Conservation (phyloP, 441 rosid species). For the Sinapis alba region DNA sequence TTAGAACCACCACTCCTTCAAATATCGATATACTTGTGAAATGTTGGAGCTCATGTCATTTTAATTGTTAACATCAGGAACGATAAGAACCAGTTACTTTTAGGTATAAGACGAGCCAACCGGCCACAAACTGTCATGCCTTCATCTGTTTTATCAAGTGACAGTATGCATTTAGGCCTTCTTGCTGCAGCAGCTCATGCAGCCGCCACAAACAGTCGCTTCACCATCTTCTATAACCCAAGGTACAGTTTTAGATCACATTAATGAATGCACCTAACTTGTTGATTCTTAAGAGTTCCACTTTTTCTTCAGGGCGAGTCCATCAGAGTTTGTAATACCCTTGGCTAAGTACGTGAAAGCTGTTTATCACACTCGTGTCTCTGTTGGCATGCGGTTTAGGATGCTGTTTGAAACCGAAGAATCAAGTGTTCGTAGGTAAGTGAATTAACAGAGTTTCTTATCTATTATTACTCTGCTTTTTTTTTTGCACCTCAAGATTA, state of each 20-base stretch:
- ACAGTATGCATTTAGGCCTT: slow-evolving; percentile 98
- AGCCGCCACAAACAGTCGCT: slow-evolving; percentile 92
- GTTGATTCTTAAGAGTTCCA: neutral
- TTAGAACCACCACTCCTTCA: slow-evolving; percentile 39
- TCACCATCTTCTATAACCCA: slow-evolving; percentile 92
- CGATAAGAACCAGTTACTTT: slow-evolving; percentile 88
- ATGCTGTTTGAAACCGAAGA: slow-evolving; percentile 99
- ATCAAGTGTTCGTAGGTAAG: slow-evolving; percentile 97
- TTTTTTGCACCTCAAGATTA: neutral
- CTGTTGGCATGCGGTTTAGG: slow-evolving; percentile 99
- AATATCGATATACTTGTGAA: neutral
- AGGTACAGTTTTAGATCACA: slow-evolving; percentile 50
- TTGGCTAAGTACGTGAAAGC: slow-evolving; percentile 88
- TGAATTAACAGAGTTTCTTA: slow-evolving; percentile 9
- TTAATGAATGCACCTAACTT: neutral
- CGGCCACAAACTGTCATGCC: slow-evolving; percentile 98
- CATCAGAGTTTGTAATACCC: slow-evolving; percentile 93
- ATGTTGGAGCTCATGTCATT: slow-evolving; percentile 13
- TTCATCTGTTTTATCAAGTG: slow-evolving; percentile 94
- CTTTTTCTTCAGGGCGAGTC: slow-evolving; percentile 79
- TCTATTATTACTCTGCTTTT: slow-evolving; percentile 7
- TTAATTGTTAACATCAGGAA: slow-evolving; percentile 56
- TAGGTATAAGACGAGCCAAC: slow-evolving; percentile 91
- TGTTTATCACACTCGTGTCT: slow-evolving; percentile 89
- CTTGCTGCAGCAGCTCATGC: slow-evolving; percentile 99